Percentiles rank a stretch among this genome's conserved stretches.
These are phyloP conservation scores for Pseudogymnoascus sp. DNA, from an alignment of 2,329 filamentous ascomycete genomes.

Conservation along the genomic window DNA sequence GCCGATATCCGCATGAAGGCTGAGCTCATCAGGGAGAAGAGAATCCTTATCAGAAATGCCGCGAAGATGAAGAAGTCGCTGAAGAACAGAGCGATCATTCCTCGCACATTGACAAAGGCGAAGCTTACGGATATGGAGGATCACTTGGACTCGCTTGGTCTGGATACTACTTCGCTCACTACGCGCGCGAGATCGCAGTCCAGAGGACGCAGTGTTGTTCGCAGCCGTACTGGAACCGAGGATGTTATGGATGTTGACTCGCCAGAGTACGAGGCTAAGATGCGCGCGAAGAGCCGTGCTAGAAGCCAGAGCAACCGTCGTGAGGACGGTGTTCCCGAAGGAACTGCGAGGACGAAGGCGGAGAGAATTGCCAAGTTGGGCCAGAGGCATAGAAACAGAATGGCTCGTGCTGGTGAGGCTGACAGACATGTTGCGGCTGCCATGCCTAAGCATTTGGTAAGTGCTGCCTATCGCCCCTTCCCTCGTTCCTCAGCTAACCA, in stretches of 20 bases:
- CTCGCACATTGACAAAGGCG: slow-evolving; percentile 71
- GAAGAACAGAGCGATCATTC: slow-evolving; percentile 94
- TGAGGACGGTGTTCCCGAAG: slow-evolving; percentile 68
- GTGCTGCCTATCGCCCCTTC: slow-evolving; percentile 29
- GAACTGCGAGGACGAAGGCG: slow-evolving; percentile 61
- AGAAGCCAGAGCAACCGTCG: slow-evolving; percentile 61
- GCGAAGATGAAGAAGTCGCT: slow-evolving; percentile 90
- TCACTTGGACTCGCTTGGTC: slow-evolving; percentile 74
- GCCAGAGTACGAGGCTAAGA: slow-evolving; percentile 45
- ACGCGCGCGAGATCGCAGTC: slow-evolving; percentile 61
- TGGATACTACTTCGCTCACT: slow-evolving; percentile 69
- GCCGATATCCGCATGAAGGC: slow-evolving; percentile 86
- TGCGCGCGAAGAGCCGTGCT: slow-evolving; percentile 65
- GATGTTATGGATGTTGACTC: slow-evolving; percentile 70
- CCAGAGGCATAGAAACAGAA: slow-evolving; percentile 98
- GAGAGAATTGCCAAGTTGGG: slow-evolving; percentile 80
- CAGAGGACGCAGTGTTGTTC: slow-evolving; percentile 62
- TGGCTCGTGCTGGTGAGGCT: slow-evolving; percentile 93
- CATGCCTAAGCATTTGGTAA: slow-evolving; percentile 83
- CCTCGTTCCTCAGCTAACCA: slow-evolving; percentile 25
- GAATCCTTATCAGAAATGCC: slow-evolving; percentile 84
- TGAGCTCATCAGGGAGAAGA: slow-evolving; percentile 91
- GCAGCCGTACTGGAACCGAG: slow-evolving; percentile 53
- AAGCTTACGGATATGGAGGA: slow-evolving; percentile 80
- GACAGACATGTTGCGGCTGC: slow-evolving; percentile 81